phyloP scores from a whole-genome alignment of 2,329 filamentous ascomycete genomes.

The Exophiala lecanii-corni region DNA sequence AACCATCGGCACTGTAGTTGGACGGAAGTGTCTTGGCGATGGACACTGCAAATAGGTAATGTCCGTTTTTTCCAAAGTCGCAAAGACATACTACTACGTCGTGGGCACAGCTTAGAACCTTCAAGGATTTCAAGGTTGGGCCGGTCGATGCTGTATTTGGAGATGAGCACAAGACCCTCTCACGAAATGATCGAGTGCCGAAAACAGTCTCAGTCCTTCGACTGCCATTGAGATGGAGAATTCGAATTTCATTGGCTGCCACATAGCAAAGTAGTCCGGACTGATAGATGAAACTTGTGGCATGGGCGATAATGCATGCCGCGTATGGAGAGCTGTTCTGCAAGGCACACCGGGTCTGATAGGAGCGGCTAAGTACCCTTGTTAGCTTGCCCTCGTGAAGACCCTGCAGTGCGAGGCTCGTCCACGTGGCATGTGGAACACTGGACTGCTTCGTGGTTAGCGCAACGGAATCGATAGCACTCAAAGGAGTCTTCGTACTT shows the following conservation, averaged over 20 bases:
- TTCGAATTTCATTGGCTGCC: slow-evolving; percentile 48
- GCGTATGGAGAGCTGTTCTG: slow-evolving; percentile 55
- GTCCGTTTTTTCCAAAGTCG: slow-evolving; percentile 38
- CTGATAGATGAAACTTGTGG: slow-evolving; percentile 58
- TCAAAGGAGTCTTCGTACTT: slow-evolving; percentile 42
- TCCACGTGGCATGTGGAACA: slow-evolving; percentile 34
- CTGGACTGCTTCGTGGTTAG: slow-evolving; percentile 30
- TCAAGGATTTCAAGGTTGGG: slow-evolving; percentile 31
- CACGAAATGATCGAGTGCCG: slow-evolving; percentile 45
- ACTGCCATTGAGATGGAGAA: slow-evolving; percentile 55
- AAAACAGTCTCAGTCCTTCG: slow-evolving; percentile 52
- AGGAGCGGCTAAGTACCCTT: slow-evolving; percentile 57
- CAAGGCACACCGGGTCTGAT: slow-evolving; percentile 53
- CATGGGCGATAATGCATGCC: slow-evolving; percentile 55
- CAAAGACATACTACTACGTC: slow-evolving; percentile 57
- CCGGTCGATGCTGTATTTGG: slow-evolving; percentile 27
- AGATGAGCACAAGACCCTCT: slow-evolving; percentile 19
- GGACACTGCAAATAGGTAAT: slow-evolving; percentile 53
- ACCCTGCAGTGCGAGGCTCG: slow-evolving; percentile 41
- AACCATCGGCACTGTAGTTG: neutral
- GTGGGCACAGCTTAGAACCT: slow-evolving; percentile 54
- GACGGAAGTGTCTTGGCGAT: slow-evolving; percentile 27
- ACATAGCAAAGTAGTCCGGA: slow-evolving; percentile 64
- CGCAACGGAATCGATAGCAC: neutral
- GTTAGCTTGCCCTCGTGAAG: slow-evolving; percentile 33